phyloP scores from a whole-genome alignment of 2,329 filamentous ascomycete species.

The Trichoderma cornu-damae region DNA sequence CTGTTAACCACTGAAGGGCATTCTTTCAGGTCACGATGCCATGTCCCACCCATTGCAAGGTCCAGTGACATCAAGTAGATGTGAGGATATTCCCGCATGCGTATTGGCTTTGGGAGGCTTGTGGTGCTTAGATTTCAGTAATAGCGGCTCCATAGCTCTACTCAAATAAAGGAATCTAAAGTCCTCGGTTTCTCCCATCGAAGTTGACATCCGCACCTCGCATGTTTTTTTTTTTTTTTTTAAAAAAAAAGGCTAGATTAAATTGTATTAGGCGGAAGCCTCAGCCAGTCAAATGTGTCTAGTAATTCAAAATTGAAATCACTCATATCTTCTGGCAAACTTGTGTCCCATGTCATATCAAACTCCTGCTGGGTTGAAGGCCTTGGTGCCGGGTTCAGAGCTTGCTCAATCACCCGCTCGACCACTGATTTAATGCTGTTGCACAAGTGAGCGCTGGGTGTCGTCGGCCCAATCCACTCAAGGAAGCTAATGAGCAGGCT shows the following conservation, averaged over 20 bases:
- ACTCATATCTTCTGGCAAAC: conserved; percentile 16
- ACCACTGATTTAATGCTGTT: conserved; percentile 36
- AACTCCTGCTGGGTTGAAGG: not conserved
- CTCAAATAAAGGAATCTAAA: not conserved
- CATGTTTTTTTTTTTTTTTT: too few species aligned
- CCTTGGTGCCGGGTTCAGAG: conserved; percentile 24
- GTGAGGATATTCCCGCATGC: not conserved
- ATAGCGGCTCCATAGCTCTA: not conserved
- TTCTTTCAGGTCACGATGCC: not conserved
- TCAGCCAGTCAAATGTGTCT: conserved; percentile 46
- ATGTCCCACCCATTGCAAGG: not conserved
- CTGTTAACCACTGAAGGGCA: not conserved
- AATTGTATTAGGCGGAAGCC: conserved; percentile 12
- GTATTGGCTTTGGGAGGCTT: not conserved
- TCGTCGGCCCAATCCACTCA: conserved; percentile 42
- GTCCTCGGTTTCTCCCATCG: not conserved
- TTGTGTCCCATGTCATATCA: conserved; percentile 2
- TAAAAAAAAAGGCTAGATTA: not conserved
- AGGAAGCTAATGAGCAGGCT: conserved; percentile 46
- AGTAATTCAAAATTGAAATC: conserved; percentile 45
- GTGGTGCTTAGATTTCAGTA: too few species aligned
- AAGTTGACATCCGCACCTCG: conserved; percentile 11
- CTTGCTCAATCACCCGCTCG: conserved; percentile 44
- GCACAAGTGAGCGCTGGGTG: conserved; percentile 42
- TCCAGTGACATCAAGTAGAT: not conserved